Evolutionary conservation across 1,139 yeast genomes (phyloP), one percentile per base, ranked within the genome.

Genomic region (Magnusiomyces suaveolens): DNA sequence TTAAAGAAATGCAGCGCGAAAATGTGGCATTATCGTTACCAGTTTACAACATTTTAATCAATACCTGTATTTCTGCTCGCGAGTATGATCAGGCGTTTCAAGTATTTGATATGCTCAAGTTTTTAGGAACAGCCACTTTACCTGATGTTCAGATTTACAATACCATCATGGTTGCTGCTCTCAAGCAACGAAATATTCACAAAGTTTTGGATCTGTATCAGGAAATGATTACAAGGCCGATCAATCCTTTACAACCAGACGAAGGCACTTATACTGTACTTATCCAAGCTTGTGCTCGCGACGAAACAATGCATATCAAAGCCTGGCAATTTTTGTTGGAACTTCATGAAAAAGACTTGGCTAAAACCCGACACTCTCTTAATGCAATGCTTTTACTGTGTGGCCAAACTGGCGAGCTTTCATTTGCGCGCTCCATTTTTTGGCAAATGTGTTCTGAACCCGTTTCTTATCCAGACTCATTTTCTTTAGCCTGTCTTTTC

Each of bases 71-170:
- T 2, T 76, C 80, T 56, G 65, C 79, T 24, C 61, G 60, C 25
- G 78, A 82, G 57, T 81, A 75, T 60, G 69, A 75, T 39, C 82
- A 66, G 60, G 96, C 96, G 0, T 78, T 80, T 56, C 81, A 82
- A 52, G 74, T 87, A 1, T 92, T 92, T 66, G 92, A 85, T 62
- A 80, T 88, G 59, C 83, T 92, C 89, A 90, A 88, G 66, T 90
- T 87, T 66, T 69, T 84, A 59, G 81, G 94, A 0, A 65, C 74
- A 4, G 69, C 72, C 36, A 79, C 87, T 1, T 78, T 79, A 53
- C 97, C 97, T 0, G 84, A 82, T 52, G 66, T 79, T 0, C 69
- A 73, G 23, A 80, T 88, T 0, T 92, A 88, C 67, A 82, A 83
- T 57, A 79, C 85, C 18, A 79, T 89, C 70, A 78, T 90, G 24